A percentile compares a stretch with the other conserved stretches of the same genome.
These are phyloP conservation scores for Pelargonium hybrid DNA, from an alignment of 441 rosid species.

Conservation along the genomic window DNA sequence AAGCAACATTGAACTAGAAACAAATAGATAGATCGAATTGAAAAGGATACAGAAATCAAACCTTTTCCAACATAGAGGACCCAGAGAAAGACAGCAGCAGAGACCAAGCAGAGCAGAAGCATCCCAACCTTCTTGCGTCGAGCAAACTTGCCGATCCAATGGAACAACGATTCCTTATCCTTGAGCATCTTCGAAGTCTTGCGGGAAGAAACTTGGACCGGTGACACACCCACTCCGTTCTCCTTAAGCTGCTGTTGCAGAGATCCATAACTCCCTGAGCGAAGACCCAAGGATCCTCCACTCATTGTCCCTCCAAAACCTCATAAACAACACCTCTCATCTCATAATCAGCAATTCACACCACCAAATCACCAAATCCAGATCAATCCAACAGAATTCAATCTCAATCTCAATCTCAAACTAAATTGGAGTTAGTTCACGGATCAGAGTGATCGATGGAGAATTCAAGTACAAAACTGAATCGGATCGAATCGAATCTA, in stretches of 20 bases:
- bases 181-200: constrained; percentile 76
- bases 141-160: constrained; percentile 82
- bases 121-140: constrained; percentile 89
- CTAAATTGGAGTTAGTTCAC: neutral
- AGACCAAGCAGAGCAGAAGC: constrained; percentile 69
- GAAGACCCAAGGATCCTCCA: constrained; percentile 76
- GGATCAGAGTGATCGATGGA: neutral
- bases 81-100: constrained; percentile 69
- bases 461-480: neutral
- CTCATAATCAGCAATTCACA: constrained; percentile 14
- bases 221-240: constrained; percentile 39
- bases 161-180: constrained; percentile 59
- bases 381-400: neutral
- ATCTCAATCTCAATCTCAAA: neutral
- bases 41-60: constrained; percentile 17
- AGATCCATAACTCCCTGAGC: constrained; percentile 86
- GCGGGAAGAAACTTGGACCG: constrained; percentile 27
- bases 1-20: neutral
- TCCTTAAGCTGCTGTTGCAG: constrained; percentile 54
- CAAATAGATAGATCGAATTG: neutral
- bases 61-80: constrained; percentile 83
- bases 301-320: constrained; percentile 43
- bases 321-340: constrained; percentile 36
- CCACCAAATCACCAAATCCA: neutral
- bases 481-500: neutral